Evolutionary conservation across 1,139 yeast genomes (phyloP).

Genomic region (Yamadazyma diospyri): DNA sequence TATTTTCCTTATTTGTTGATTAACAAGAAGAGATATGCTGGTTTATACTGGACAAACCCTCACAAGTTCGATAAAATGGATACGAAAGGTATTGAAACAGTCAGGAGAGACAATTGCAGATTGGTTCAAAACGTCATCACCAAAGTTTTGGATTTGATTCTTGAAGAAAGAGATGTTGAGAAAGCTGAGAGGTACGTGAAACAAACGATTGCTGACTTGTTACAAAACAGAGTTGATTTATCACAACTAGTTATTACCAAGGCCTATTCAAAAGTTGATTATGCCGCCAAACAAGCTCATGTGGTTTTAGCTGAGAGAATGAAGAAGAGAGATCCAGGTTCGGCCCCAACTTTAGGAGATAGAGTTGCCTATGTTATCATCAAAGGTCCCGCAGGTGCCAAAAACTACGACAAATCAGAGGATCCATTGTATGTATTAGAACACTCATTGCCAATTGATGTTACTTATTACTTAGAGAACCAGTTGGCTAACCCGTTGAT

Average conservation of each 20-base stretch:
- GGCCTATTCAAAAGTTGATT: constrained; percentile 84
- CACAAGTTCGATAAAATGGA: constrained; percentile 94
- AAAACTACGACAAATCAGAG: constrained; percentile 92
- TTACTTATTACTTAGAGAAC: constrained; percentile 88
- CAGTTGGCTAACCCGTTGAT: constrained; percentile 90
- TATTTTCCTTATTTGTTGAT: constrained; percentile 92
- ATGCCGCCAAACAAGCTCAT: constrained; percentile 96
- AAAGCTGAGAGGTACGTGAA: constrained; percentile 86
- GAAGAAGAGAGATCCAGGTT: constrained; percentile 95
- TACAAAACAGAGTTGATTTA: constrained; percentile 89
- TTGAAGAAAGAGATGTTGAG: constrained; percentile 86
- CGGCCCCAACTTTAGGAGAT: constrained; percentile 96
- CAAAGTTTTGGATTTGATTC: constrained; percentile 77
- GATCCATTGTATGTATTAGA: constrained; percentile 94
- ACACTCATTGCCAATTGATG: constrained; percentile 89
- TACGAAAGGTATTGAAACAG: constrained; percentile 97
- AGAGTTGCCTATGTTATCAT: constrained; percentile 97
- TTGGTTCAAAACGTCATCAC: constrained; percentile 93
- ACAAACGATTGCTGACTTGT: constrained; percentile 81
- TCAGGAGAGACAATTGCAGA: constrained; percentile 94
- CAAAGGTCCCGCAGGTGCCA: constrained; percentile 70
- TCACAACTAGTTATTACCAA: constrained; percentile 93
- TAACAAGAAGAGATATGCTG: constrained; percentile 96
- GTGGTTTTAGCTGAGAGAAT: constrained; percentile 94
- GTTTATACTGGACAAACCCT: constrained; percentile 91